Conservation (phyloP, 1,284 basidiomycete genomes). For the Tilletiaria anomala region DNA sequence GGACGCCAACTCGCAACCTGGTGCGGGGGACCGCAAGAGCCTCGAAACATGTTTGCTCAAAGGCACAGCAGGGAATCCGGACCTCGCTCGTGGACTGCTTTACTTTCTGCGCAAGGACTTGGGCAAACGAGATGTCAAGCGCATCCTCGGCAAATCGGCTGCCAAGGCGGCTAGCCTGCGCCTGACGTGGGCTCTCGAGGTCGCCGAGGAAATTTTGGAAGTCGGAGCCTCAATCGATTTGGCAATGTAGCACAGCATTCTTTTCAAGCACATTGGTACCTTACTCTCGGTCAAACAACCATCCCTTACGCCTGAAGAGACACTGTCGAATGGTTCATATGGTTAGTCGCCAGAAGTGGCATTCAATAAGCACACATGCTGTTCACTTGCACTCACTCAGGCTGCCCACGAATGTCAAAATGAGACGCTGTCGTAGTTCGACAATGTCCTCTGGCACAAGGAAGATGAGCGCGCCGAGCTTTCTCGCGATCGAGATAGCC, state of each 20-base stretch:
- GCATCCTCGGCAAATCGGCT: slow-evolving; percentile 4
- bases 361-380: no score
- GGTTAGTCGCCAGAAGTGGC: no score
- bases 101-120: slow-evolving; percentile 15
- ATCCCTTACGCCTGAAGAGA: no score
- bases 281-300: no score
- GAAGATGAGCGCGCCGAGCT: slow-evolving; percentile 93
- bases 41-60: slow-evolving; percentile 11
- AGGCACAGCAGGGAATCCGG: slow-evolving; percentile 15
- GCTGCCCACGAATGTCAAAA: slow-evolving; percentile 49
- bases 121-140: slow-evolving; percentile 3
- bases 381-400: slow-evolving; percentile 40
- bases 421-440: slow-evolving; percentile 37
- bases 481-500: slow-evolving; percentile 92
- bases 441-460: slow-evolving; percentile 72
- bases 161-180: slow-evolving; percentile 1
- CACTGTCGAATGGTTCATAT: no score
- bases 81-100: slow-evolving; percentile 19
- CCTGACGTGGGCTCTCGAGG: slow-evolving; percentile 4
- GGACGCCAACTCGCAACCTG: background rate
- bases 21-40: background rate
- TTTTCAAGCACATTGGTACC: no score
- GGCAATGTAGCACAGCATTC: no score
- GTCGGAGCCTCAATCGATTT: slow-evolving; percentile 7
- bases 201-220: slow-evolving; percentile 5